A percentile compares a stretch with the other conserved stretches of the same genome.
Conservation (phyloP, 2,329 filamentous ascomycete genomes). For the Pyricularia sp. region DNA sequence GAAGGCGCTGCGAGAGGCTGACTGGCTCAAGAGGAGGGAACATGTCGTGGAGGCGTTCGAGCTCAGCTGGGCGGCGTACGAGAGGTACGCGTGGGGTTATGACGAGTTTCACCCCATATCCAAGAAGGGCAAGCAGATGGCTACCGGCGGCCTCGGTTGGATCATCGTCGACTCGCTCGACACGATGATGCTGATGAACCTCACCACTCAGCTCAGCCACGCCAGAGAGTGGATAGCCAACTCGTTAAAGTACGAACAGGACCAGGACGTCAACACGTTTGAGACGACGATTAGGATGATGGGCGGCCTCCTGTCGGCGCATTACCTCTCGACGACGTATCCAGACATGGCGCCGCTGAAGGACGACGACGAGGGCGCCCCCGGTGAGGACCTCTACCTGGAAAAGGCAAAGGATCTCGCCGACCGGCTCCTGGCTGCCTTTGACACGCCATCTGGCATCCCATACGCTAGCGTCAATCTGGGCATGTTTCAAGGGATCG, state of each 20-base stretch:
- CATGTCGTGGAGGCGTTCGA: conserved; percentile 81
- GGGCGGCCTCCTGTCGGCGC: conserved; percentile 79
- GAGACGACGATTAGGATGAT: conserved; percentile 98
- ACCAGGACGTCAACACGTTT: conserved; percentile 94
- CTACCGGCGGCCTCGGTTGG: conserved; percentile 82
- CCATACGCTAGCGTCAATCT: conserved; percentile 87
- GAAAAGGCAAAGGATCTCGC: conserved; percentile 93
- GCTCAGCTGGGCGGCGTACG: conserved; percentile 86
- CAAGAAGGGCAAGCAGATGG: conserved; percentile 73
- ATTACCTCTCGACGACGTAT: conserved; percentile 80
- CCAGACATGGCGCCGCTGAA: conserved; percentile 64
- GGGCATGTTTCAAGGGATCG: conserved; percentile 59
- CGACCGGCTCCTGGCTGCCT: conserved; percentile 74
- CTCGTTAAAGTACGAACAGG: conserved; percentile 71
- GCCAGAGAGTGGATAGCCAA: conserved; percentile 82
- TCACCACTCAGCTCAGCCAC: conserved; percentile 71
- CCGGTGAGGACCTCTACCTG: conserved; percentile 83
- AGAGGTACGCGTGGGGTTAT: conserved; percentile 83
- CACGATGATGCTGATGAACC: conserved; percentile 96
- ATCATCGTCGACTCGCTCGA: conserved; percentile 95
- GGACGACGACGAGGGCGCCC: conserved; percentile 57
- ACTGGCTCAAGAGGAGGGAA: conserved; percentile 70
- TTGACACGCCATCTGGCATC: conserved; percentile 74
- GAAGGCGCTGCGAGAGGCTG: conserved; percentile 26
- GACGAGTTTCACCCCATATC: conserved; percentile 80